Conservation (phyloP, 2,329 filamentous ascomycete genomes). For the Cadophora gregata region DNA sequence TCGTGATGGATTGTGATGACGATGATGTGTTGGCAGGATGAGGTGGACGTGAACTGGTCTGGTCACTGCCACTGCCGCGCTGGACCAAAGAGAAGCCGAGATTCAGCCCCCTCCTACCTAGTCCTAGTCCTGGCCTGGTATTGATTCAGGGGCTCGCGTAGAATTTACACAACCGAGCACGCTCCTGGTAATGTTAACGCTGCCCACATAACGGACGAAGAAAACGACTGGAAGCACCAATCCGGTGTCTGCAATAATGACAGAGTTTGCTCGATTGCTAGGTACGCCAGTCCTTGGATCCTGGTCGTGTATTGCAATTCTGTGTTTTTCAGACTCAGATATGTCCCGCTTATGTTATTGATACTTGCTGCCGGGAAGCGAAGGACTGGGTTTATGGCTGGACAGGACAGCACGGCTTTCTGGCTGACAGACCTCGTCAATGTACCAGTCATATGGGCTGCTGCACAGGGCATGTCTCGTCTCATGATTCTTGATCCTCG, state of each 20-base stretch:
- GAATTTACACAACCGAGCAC: conserved; percentile 15
- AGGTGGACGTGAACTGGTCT: conserved; percentile 3
- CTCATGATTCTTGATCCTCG: conserved; percentile 20
- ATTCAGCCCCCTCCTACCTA: no score
- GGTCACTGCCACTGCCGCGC: no score
- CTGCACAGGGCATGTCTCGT: conserved; percentile 12
- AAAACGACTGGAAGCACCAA: neutral
- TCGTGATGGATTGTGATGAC: neutral
- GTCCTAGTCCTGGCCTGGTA: no score
- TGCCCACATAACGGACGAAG: conserved; percentile 14
- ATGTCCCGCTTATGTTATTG: conserved; percentile 10
- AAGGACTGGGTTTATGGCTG: neutral
- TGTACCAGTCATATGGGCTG: neutral
- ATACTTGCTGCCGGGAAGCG: neutral
- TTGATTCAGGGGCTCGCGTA: conserved; percentile 17
- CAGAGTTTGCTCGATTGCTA: conserved; percentile 3
- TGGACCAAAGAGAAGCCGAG: conserved; percentile 1
- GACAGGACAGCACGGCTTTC: neutral
- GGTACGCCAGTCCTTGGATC: conserved; percentile 11
- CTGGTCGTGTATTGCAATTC: conserved; percentile 13
- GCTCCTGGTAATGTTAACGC: conserved; percentile 17
- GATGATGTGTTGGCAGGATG: conserved; percentile 24
- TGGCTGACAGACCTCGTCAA: neutral
- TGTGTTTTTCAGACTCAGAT: neutral
- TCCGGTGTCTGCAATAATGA: conserved; percentile 10